phyloP scores from a whole-genome alignment of 2,329 filamentous ascomycete species.

The Bipolaris zeicola region DNA sequence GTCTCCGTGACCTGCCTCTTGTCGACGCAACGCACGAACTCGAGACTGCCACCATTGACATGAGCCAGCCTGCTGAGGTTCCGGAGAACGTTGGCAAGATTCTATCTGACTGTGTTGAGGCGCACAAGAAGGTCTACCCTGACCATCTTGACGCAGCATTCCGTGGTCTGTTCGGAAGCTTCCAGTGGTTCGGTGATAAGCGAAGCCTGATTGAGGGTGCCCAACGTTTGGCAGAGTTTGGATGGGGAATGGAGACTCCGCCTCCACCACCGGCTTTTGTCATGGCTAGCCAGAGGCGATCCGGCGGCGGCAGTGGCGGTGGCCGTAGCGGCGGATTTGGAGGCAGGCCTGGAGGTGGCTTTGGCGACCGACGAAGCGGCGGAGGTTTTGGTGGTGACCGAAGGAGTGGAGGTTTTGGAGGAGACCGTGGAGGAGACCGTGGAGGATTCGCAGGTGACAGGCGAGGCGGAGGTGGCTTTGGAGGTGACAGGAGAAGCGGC shows the following conservation, averaged over 20 bases:
- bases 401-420: constrained; percentile 7
- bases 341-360: constrained; percentile 16
- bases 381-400: constrained; percentile 12
- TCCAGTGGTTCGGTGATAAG: constrained; percentile 51
- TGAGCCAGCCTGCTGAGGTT: constrained; percentile 50
- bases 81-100: constrained; percentile 51
- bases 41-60: constrained; percentile 56
- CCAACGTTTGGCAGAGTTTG: constrained; percentile 53
- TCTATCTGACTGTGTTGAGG: constrained; percentile 53
- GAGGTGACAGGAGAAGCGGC: constrained; percentile 15
- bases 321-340: constrained; percentile 15
- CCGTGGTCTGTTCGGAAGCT: constrained; percentile 62
- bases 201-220: constrained; percentile 51
- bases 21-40: constrained; percentile 58
- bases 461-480: constrained; percentile 18
- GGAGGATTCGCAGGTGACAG: constrained; percentile 15
- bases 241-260: constrained; percentile 52
- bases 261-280: constrained; percentile 44
- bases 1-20: constrained; percentile 66
- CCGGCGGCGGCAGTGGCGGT: constrained; percentile 21
- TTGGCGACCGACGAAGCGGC: constrained; percentile 22
- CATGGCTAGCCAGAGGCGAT: constrained; percentile 17
- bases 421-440: constrained; percentile 3
- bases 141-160: constrained; percentile 59
- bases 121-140: constrained; percentile 52